Percentiles rank a stretch among this genome's conserved stretches.
Conservation (phyloP, 2,329 filamentous ascomycete species). For the Ilyonectria sp. region DNA sequence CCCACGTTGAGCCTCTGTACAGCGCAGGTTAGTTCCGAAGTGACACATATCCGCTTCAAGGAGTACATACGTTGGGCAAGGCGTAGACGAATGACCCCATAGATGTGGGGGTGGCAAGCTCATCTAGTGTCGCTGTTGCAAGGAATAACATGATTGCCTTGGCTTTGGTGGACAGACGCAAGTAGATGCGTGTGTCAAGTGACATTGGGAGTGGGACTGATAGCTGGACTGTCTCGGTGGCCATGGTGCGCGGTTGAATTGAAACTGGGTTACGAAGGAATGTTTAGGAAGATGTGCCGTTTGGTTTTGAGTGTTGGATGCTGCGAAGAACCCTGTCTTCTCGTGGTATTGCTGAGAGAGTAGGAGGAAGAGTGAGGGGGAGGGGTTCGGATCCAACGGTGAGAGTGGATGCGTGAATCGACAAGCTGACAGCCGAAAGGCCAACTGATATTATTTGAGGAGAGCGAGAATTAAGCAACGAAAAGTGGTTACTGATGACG, state of each 20-base stretch:
- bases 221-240: slow-evolving; percentile 57
- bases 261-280: no score
- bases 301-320: not conserved
- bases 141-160: slow-evolving; percentile 74
- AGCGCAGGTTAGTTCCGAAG: slow-evolving; percentile 31
- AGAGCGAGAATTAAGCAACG: not conserved
- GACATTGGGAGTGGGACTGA: slow-evolving; percentile 74
- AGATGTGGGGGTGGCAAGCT: slow-evolving; percentile 64
- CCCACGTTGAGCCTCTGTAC: slow-evolving; percentile 65
- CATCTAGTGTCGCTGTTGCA: slow-evolving; percentile 70
- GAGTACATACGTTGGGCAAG: slow-evolving; percentile 82
- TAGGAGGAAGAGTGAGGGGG: slow-evolving; percentile 13
- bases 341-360: not conserved
- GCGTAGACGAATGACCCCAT: slow-evolving; percentile 96
- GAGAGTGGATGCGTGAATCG: slow-evolving; percentile 9
- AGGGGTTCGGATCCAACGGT: slow-evolving; percentile 1
- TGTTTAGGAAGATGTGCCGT: not conserved
- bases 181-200: slow-evolving; percentile 72
- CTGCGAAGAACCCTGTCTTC: not conserved
- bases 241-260: slow-evolving; percentile 38
- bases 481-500: not conserved
- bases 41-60: slow-evolving; percentile 18
- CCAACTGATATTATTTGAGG: not conserved
- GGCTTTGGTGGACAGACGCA: slow-evolving; percentile 71
- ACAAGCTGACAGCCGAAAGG: not conserved